Percentiles rank a stretch among this genome's conserved stretches.
Evolutionary conservation across 345 rosid genomes (phyloP).

Genomic region (Hibiscus syriacus): DNA sequence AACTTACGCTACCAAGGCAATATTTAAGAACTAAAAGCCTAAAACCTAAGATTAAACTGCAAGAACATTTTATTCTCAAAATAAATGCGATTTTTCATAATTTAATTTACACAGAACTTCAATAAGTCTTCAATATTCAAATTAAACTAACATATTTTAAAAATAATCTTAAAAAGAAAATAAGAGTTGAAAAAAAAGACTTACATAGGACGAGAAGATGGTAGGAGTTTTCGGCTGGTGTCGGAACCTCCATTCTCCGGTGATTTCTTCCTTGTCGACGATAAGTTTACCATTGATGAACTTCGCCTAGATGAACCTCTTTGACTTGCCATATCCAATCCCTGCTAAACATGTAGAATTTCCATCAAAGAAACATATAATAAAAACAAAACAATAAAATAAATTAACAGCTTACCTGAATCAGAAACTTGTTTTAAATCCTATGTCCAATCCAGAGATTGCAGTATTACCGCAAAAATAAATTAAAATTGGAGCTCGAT

Average conservation of each 20-base stretch:
- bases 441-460: background rate
- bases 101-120: background rate
- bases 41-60: background rate
- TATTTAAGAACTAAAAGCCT: background rate
- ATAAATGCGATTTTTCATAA: background rate
- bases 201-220: conserved; percentile 41
- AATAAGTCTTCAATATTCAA: background rate
- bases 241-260: conserved; percentile 51
- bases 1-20: background rate
- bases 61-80: background rate
- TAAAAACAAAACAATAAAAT: background rate
- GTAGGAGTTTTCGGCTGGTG: conserved; percentile 42
- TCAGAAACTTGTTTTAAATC: background rate
- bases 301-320: conserved; percentile 67
- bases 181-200: background rate
- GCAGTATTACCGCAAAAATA: background rate
- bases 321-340: conserved; percentile 61
- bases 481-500: background rate
- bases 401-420: background rate
- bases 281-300: conserved; percentile 38
- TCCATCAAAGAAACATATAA: background rate
- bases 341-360: background rate
- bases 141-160: background rate
- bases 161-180: background rate
- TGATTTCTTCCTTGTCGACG: conserved; percentile 47